Evolutionary conservation across 140 eudicot genomes (phyloP).

Genomic region (Cichorium intybus): DNA sequence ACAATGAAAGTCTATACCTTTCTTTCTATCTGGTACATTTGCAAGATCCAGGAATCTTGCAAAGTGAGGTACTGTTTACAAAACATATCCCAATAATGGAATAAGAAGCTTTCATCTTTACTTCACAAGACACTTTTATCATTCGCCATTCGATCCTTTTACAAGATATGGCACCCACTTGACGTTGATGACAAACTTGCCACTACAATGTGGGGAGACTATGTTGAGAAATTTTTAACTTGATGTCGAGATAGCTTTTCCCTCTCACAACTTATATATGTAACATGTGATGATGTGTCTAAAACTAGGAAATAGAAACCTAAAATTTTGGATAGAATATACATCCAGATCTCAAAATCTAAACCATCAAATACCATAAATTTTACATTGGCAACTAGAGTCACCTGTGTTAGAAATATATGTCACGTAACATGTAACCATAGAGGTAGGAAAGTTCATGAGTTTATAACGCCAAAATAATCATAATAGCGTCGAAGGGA

Average conservation of each 20-base stretch:
- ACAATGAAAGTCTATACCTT: slow-evolving; percentile 1
- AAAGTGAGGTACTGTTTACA: background rate
- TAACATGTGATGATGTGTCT: too few species aligned
- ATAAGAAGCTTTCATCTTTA: background rate
- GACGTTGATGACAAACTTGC: background rate
- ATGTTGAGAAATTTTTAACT: background rate
- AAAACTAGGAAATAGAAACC: too few species aligned
- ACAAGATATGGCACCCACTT: background rate
- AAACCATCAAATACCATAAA: too few species aligned
- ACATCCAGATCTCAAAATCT: too few species aligned
- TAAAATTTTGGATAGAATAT: too few species aligned
- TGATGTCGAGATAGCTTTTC: background rate
- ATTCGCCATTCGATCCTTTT: background rate
- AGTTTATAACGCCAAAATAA: too few species aligned
- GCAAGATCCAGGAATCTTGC: slow-evolving; percentile 6
- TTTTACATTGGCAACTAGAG: too few species aligned
- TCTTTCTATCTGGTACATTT: slow-evolving; percentile 4
- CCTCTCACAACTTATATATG: too few species aligned
- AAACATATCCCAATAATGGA: slow-evolving; percentile 1
- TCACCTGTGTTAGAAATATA: background rate
- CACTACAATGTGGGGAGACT: background rate
- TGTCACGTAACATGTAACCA: too few species aligned
- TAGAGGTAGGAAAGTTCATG: too few species aligned
- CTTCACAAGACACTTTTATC: background rate
- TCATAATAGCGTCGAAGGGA: too few species aligned